These are phyloP conservation scores for Tuber borchii DNA, from an alignment of 495 filamentous ascomycete genomes.

Conservation along the genomic window DNA sequence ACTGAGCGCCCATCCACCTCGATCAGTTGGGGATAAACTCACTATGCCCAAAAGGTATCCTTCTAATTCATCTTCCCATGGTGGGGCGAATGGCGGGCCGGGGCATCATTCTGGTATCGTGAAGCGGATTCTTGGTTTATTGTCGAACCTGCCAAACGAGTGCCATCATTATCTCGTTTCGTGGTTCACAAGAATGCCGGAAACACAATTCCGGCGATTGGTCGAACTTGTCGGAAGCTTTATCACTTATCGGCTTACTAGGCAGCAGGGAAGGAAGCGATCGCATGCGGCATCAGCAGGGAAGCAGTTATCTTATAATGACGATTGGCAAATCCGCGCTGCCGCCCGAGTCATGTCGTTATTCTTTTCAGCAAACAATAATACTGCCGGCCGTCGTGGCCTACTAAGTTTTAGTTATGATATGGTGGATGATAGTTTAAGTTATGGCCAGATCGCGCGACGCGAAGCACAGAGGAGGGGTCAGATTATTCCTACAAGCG, in stretches of 20 bases:
- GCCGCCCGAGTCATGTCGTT: slow-evolving; percentile 75
- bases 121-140: slow-evolving; percentile 74
- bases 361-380: slow-evolving; percentile 76
- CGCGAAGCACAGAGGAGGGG: slow-evolving; percentile 51
- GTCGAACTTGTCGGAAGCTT: slow-evolving; percentile 75
- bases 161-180: slow-evolving; percentile 78
- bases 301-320: slow-evolving; percentile 60
- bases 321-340: slow-evolving; percentile 88
- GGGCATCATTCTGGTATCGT: slow-evolving; percentile 72
- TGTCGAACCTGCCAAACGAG: slow-evolving; percentile 67
- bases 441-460: slow-evolving; percentile 42
- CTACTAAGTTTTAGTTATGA: slow-evolving; percentile 21
- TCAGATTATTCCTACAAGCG: slow-evolving; percentile 66
- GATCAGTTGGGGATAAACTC: not conserved
- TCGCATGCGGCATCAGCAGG: slow-evolving; percentile 35
- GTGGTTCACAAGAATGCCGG: slow-evolving; percentile 72
- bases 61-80: slow-evolving; percentile 19
- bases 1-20: slow-evolving; percentile 5
- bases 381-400: slow-evolving; percentile 43
- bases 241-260: slow-evolving; percentile 70
- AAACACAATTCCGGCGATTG: slow-evolving; percentile 59
- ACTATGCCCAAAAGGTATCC: slow-evolving; percentile 22
- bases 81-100: slow-evolving; percentile 42
- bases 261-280: slow-evolving; percentile 62
- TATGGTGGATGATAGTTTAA: slow-evolving; percentile 13